Evolutionary conservation across 768 basidiomycete species (phyloP), one percentile per base, ranked within the genome.

Genomic region (Calocybe cyanea): DNA sequence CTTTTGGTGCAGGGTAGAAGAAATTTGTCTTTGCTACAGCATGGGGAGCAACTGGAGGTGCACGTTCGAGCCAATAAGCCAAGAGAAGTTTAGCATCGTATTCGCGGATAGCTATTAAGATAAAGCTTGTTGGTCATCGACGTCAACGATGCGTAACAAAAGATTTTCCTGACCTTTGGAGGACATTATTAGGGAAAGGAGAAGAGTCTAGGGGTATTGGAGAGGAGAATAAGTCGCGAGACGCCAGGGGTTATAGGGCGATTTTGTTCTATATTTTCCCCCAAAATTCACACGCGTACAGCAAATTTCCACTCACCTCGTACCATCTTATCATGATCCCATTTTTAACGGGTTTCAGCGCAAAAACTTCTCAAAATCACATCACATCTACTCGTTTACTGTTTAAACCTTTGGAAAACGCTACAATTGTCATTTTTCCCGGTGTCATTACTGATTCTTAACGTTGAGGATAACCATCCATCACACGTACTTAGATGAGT

Each of bases 31-130:
- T 71, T 54, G 70, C 61, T 52, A 63, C 63, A 5, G 70, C 69
- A 44, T 84, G 77, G 43, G 84, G 71, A 35, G 86, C 82, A 57
- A 90, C 82, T 10, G 86, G 62, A 21, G 93, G 89, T 10, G 92
- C 87, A 51, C 92, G 83, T 66, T 89, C 83, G 53, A 98, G 85
- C 93, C 93, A 97, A 77, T 97, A 96, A 31, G 93, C 91, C 23
- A 98, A 77, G 54, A 98, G 79, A 57, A 97, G 89, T 77, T 98
- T 99, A 56, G 95, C 95, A 65, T 99, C 95, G 77, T 92, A 98
- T 77, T 97, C 93, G 63, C 90, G 87, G 73, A 97, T 95, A 57
- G 74, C 74, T 75, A 52, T 20, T 38, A 15, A 37, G 43, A 30
- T 15, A 39, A 44, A 43, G 25, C 38, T 30, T 24, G 41, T 24